Conservation (phyloP, 1,284 basidiomycete species). For the Meira nashicola region DNA sequence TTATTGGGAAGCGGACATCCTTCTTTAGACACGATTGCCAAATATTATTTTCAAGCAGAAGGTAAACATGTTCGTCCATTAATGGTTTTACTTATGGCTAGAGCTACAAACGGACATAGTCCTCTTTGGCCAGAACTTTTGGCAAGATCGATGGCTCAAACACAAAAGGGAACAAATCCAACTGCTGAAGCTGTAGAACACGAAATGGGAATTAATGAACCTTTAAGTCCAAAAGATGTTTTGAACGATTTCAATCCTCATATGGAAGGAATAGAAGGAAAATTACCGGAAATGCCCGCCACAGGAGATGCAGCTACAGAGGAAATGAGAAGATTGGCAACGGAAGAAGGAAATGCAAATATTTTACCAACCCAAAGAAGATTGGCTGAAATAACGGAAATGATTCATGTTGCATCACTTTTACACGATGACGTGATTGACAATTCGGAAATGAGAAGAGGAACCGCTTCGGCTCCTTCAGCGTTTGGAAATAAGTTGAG, state of each 20-base stretch:
- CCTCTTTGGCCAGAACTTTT: constrained; percentile 55
- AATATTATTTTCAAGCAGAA: constrained; percentile 76
- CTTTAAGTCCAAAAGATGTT: constrained; percentile 67
- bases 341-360: constrained; percentile 4
- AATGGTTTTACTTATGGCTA: constrained; percentile 81
- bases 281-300: constrained; percentile 1
- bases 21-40: constrained; percentile 76
- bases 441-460: constrained; percentile 73
- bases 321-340: constrained; percentile 2
- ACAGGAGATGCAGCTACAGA: background rate
- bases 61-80: constrained; percentile 82
- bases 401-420: constrained; percentile 95
- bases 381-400: constrained; percentile 92
- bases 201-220: constrained; percentile 60
- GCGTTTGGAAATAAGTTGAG: constrained; percentile 93
- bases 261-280: constrained; percentile 61
- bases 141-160: constrained; percentile 44
- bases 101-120: constrained; percentile 80
- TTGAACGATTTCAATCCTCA: constrained; percentile 79
- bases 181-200: constrained; percentile 35
- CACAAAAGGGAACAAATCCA: constrained; percentile 43
- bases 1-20: constrained; percentile 86
- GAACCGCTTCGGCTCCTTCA: constrained; percentile 74
- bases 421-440: constrained; percentile 96
- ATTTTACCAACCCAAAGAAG: constrained; percentile 79